Base-by-base conservation (phyloP, 805 yeast genomes). In the Jamesozyma lodderae region DNA sequence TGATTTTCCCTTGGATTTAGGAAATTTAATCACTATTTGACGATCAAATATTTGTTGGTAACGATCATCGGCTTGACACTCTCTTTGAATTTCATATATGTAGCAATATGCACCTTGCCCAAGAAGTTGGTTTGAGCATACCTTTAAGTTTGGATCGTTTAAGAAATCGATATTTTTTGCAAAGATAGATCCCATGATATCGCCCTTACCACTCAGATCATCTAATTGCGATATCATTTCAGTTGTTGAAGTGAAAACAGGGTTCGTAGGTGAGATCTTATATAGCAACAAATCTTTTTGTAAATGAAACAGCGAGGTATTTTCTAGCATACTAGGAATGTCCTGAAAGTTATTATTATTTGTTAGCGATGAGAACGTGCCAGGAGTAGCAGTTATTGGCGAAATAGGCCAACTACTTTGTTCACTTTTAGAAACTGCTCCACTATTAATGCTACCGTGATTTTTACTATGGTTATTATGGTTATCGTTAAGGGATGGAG, bases 101-200 rank as follows among this genome's bases (percentile, higher is more conserved):
- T 41, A 41, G 13, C 47, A 37, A 20, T 43, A 38, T 3, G 49
- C 26, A 6, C 52, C 52, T 7, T 35, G 43, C 6, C 51, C 51
- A 3, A 46, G 22, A 1, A 40, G 18, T 10, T 27, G 21, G 7
- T 20, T 22, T 18, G 42, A 36, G 30, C 21, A 25, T 15, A 44
- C 24, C 19, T 36, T 22, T 29, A 31, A 10, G 18, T 15, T n/a
- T 8, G 40, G 36, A 26, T 46, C 37, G 9, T 28, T 20, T 23
- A 44, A 20, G n/a, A 44, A 35, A 36, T 44, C 48, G 31, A 43
- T 34, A 4, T 35, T 32, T 3, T 19, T n/a, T 6, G 40, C 26
- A 7, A 37, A 4, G 14, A 37, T 20, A 9, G 11, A 9, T 5
- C 26, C 6, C 11, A 15, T 4, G 3, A 37, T 16, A 16, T 31